Percentiles rank a stretch among this genome's conserved stretches.
Evolutionary conservation across 2,329 filamentous ascomycete genomes (phyloP).

Genomic region (Fusarium tanahbumbuense): DNA sequence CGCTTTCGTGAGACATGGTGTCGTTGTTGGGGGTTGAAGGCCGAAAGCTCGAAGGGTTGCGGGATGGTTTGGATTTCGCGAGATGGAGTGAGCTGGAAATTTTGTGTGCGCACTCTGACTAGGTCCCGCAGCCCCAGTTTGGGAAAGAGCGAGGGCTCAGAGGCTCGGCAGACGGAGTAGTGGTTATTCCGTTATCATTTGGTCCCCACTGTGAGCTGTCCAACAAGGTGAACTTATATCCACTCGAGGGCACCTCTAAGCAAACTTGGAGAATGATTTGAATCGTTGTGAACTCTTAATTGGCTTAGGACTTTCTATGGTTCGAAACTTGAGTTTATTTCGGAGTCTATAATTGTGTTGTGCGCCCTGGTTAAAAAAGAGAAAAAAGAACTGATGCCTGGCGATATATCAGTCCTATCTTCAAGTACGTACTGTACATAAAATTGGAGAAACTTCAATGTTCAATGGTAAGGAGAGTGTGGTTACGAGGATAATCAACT

Average conservation of each 20-base stretch:
- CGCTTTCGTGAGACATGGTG: conserved; percentile 84
- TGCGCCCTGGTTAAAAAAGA: not conserved
- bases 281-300: not conserved
- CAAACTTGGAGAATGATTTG: not conserved
- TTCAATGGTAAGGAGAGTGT: not conserved
- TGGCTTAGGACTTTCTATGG: not conserved
- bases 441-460: not conserved
- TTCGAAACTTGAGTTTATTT: not conserved
- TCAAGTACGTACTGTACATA: not conserved
- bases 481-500: not conserved
- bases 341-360: not conserved
- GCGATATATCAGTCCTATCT: not conserved
- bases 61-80: conserved; percentile 50
- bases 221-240: conserved; percentile 21
- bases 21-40: conserved; percentile 52
- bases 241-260: conserved; percentile 5
- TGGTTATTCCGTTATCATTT: not conserved
- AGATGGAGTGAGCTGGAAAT: conserved; percentile 50
- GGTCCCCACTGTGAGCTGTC: conserved; percentile 4
- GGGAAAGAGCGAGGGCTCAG: conserved; percentile 22
- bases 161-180: conserved; percentile 12
- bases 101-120: conserved; percentile 52
- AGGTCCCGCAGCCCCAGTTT: conserved; percentile 54
- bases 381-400: not conserved
- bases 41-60: conserved; percentile 47